Evolutionary conservation across 768 basidiomycete species (phyloP), one percentile per base, ranked within the genome.

Genomic region (Xerocomellus chrysenteron): DNA sequence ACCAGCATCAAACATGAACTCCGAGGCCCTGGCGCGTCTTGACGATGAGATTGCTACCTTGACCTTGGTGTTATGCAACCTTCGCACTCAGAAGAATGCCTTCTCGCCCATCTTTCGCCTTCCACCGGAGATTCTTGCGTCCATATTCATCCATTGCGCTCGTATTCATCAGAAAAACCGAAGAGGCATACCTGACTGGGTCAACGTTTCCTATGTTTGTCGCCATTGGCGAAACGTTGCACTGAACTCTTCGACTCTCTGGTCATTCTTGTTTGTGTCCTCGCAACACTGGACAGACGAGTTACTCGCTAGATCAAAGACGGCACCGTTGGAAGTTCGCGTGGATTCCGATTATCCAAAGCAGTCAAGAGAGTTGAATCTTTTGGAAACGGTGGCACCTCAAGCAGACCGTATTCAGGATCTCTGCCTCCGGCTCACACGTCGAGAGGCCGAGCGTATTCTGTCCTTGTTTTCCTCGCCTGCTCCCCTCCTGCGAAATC

Each of bases 231-330:
- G 80, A 26, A 58, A 72, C 0, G 73, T 80, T 5, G 78, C 79
- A 6, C 55, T 81, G 14, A 70, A 61, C 44, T 75, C 71, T 51
- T 73, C 79, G 1, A 61, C 52, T 13, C 70, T 82, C 39, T 82
- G 81, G 80, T 71, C 59, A 24, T 64, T 62, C 44, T 66, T 74
- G 24, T 62, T 72, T 3, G 74, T 78, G 39, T 62, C 58, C 11
- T 70, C 68, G 26, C 70, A 67, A 10, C 60, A 57, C 32, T 78
- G 76, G 75, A 73, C 72, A 17, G 68, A 74, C 51, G 78, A 77
- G 60, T 76, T 81, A 71, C 56, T 82, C 26, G 65, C 62, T 36
- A 72, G 80, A 21, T 82, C 81, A 4, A 80, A 78, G 60, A 73
- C 66, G 65, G 73, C 73, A 16, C 68, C 73, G 33, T 43, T 70